phyloP scores from a whole-genome alignment of 768 basidiomycete species.

The Pisolithus sp. region DNA sequence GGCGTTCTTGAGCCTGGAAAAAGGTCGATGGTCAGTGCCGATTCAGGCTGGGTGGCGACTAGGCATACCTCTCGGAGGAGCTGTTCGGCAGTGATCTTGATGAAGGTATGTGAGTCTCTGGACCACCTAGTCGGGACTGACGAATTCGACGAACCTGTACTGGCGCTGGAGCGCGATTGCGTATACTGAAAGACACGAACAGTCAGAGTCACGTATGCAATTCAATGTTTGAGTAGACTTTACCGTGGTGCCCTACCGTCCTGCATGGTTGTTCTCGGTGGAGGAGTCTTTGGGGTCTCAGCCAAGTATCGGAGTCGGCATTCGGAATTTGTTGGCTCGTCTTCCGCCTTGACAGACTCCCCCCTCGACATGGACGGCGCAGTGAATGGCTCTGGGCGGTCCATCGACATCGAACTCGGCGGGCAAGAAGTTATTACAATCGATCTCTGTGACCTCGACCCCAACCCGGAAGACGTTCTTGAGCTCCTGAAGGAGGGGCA shows the following conservation, averaged over 20 bases:
- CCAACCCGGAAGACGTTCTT: slow-evolving; percentile 67
- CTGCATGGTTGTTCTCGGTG: slow-evolving; percentile 43
- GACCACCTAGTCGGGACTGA: not conserved
- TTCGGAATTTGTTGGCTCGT: not conserved
- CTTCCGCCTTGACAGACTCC: not conserved
- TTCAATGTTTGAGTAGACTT: slow-evolving; percentile 7
- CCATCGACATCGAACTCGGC: slow-evolving; percentile 73
- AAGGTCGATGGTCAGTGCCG: not conserved
- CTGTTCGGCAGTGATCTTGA: slow-evolving; percentile 95
- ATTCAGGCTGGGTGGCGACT: not conserved
- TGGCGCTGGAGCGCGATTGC: slow-evolving; percentile 93
- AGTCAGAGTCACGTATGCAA: not conserved
- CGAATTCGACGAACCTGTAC: slow-evolving; percentile 58
- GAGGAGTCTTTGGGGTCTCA: slow-evolving; percentile 1
- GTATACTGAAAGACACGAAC: slow-evolving; percentile 52
- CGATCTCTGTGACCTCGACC: slow-evolving; percentile 82
- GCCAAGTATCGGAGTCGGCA: not conserved
- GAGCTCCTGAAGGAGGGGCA: slow-evolving; percentile 67
- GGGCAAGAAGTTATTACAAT: slow-evolving; percentile 85
- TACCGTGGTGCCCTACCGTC: slow-evolving; percentile 78
- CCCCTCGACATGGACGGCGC: not conserved
- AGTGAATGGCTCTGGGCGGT: slow-evolving; percentile 14
- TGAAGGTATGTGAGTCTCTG: slow-evolving; percentile 12
- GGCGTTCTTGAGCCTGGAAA: slow-evolving; percentile 87
- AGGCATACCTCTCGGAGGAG: slow-evolving; percentile 79